Conservation (phyloP, 108 stramenopile genomes). For the Mayamaea pseudoterrestris region DNA sequence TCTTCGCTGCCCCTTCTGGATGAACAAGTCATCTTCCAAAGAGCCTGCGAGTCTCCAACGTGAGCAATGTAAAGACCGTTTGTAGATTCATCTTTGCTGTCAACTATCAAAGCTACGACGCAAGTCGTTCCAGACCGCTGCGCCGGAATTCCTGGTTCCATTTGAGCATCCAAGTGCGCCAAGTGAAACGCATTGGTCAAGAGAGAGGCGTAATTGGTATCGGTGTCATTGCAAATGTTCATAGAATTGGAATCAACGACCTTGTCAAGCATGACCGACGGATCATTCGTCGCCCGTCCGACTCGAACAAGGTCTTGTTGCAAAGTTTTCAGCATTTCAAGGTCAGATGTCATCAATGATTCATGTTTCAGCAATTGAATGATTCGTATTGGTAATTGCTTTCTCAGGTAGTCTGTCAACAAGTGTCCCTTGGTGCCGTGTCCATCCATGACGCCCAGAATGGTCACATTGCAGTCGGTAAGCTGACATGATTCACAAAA, state of each 20-base stretch:
- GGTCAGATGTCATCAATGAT: not conserved
- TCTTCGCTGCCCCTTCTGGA: not conserved
- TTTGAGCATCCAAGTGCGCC: constrained; percentile 12
- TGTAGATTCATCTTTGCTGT: constrained; percentile 1
- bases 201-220: not conserved
- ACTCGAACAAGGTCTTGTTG: no score
- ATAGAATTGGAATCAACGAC: not conserved
- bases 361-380: not conserved
- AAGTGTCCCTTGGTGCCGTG: constrained; percentile 15
- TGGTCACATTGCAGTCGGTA: not conserved
- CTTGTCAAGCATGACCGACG: not conserved
- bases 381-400: constrained; percentile 3
- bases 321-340: no score
- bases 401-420: constrained; percentile 7
- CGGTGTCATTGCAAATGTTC: not conserved
- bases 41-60: constrained; percentile 19
- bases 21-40: not conserved
- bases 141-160: constrained; percentile 3
- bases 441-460: constrained; percentile 23
- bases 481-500: not conserved
- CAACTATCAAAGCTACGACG: constrained; percentile 3
- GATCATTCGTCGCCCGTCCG: not conserved
- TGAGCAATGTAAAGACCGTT: constrained; percentile 3
- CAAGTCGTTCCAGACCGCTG: constrained; percentile 18
- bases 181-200: constrained; percentile 13